phyloP scores from a whole-genome alignment of 2,329 filamentous ascomycete species.

The Claviceps fusiformis region DNA sequence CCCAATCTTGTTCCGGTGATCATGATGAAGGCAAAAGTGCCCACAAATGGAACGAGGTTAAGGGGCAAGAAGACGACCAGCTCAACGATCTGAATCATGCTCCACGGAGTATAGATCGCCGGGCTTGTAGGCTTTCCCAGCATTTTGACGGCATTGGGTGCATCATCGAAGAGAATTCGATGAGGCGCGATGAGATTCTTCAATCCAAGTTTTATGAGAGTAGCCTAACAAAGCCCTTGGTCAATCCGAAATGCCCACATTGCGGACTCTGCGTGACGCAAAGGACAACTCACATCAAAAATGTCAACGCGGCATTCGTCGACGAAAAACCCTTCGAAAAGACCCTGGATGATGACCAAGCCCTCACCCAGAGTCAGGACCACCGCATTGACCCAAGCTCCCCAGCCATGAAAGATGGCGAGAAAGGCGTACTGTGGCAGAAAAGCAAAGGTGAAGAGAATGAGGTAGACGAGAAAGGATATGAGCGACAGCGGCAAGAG shows the following conservation, averaged over 20 bases:
- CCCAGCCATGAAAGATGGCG: conserved; percentile 72
- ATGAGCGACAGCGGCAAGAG: conserved; percentile 71
- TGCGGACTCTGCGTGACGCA: background rate
- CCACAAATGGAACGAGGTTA: conserved; percentile 74
- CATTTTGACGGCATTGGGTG: conserved; percentile 59
- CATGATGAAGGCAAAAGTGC: conserved; percentile 73
- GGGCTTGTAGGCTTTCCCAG: conserved; percentile 68
- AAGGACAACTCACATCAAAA: conserved; percentile 53
- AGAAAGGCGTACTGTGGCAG: conserved; percentile 82
- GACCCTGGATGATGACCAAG: conserved; percentile 51
- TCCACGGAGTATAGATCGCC: conserved; percentile 79
- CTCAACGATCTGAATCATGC: conserved; percentile 77
- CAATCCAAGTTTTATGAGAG: conserved; percentile 61
- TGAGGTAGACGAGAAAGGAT: conserved; percentile 67
- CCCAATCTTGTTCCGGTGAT: conserved; percentile 79
- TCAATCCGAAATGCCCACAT: background rate
- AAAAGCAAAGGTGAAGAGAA: conserved; percentile 80
- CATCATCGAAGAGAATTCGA: conserved; percentile 51
- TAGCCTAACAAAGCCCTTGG: conserved; percentile 30
- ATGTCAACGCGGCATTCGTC: conserved; percentile 67
- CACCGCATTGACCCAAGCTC: conserved; percentile 81
- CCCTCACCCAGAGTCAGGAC: conserved; percentile 79
- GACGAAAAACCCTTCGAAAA: conserved; percentile 73
- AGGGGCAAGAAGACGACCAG: conserved; percentile 67
- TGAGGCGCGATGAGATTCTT: conserved; percentile 54